Evolutionary conservation across 1,139 yeast species (phyloP).

Genomic region (Saccharomyces hybrid): DNA sequence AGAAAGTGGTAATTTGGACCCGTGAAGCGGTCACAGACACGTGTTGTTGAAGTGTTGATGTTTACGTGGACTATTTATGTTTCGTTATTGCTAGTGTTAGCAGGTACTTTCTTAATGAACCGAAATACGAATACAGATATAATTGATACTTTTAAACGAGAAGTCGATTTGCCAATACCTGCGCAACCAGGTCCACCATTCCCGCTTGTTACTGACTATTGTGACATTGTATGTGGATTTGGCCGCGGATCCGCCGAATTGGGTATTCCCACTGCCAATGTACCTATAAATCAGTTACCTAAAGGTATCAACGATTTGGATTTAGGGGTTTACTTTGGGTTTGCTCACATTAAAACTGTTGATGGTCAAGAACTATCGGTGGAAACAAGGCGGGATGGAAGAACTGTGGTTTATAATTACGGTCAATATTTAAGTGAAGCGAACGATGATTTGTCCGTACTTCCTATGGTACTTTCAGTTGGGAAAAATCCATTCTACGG

Average conservation of each 20-base stretch:
- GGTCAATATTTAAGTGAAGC: constrained; percentile 45
- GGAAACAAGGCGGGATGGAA: constrained; percentile 29
- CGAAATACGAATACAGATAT: background rate
- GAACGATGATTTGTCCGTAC: constrained; percentile 34
- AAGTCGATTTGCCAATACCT: constrained; percentile 35
- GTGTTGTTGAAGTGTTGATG: background rate
- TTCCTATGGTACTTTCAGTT: constrained; percentile 90
- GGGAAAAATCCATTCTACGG: constrained; percentile 95
- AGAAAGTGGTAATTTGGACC: background rate
- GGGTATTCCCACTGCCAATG: constrained; percentile 93
- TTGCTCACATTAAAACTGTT: constrained; percentile 38
- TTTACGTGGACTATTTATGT: background rate
- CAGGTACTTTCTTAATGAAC: background rate
- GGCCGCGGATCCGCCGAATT: constrained; percentile 92
- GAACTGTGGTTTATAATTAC: constrained; percentile 49
- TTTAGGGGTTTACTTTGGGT: constrained; percentile 91
- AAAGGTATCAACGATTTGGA: constrained; percentile 39
- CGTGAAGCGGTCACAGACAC: background rate
- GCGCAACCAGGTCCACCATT: constrained; percentile 48
- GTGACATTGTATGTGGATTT: constrained; percentile 73
- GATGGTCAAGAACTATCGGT: constrained; percentile 14
- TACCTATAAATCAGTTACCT: constrained; percentile 52
- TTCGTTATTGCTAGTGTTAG: background rate
- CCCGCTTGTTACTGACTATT: constrained; percentile 48
- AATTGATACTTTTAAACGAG: background rate